Conservation (phyloP, 805 yeast genomes). For the Kregervanrija fluxuum region DNA sequence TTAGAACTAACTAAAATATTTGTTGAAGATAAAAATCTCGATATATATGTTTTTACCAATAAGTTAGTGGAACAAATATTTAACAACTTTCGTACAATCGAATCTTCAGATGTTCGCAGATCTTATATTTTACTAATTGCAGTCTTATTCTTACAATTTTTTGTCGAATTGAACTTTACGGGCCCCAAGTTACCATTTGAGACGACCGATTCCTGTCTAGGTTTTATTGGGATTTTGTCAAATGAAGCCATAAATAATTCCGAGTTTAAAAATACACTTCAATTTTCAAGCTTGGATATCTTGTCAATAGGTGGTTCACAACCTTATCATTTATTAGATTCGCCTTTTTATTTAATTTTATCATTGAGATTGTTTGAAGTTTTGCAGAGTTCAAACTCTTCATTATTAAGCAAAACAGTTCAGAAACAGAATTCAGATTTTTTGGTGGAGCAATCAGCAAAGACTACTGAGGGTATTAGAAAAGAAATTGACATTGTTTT, state of each 20-base stretch:
- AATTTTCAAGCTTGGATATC: conserved; percentile 5
- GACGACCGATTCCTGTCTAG: conserved; percentile 6
- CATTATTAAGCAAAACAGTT: conserved; percentile 18
- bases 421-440: conserved; percentile 16
- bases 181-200: conserved; percentile 59
- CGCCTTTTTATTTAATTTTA: conserved; percentile 39
- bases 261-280: conserved; percentile 16
- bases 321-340: conserved; percentile 54
- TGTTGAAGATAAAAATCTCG: neutral
- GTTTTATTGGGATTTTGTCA: conserved; percentile 14
- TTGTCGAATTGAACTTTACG: conserved; percentile 70
- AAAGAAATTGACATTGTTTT: conserved; percentile 25
- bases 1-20: conserved; percentile 2
- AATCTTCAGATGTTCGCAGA: conserved; percentile 6
- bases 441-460: conserved; percentile 15
- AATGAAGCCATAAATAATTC: conserved; percentile 10
- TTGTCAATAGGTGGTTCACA: conserved; percentile 46
- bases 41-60: conserved; percentile 1
- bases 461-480: conserved; percentile 3
- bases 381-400: conserved; percentile 25
- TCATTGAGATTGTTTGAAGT: conserved; percentile 38
- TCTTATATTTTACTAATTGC: conserved; percentile 35
- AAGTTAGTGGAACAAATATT: conserved; percentile 1
- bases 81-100: conserved; percentile 4
- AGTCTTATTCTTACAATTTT: conserved; percentile 57